Evolutionary conservation across 2,329 filamentous ascomycete species (phyloP).

Genomic region (Nothophoma quercina): DNA sequence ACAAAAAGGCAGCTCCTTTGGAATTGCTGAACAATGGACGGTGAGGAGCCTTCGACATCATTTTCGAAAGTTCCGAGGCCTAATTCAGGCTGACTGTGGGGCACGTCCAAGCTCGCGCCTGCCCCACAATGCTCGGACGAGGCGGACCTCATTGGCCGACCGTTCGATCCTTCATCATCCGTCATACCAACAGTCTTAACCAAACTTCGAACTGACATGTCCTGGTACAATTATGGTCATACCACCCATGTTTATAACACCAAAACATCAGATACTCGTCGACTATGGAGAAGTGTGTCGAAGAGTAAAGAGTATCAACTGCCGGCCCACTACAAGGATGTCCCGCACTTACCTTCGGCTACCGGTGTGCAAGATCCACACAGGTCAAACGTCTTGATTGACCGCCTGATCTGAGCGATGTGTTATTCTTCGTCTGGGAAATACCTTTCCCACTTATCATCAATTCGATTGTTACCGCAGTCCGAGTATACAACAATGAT

Average conservation of each 20-base stretch:
- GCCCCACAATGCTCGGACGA: background rate
- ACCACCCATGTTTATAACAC: too few relatives aligned
- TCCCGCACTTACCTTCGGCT: slow-evolving; percentile 10
- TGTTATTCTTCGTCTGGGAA: background rate
- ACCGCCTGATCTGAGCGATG: background rate
- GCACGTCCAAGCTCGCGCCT: background rate
- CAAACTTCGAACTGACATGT: too few relatives aligned
- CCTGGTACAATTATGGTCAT: too few relatives aligned
- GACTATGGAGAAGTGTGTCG: too few relatives aligned
- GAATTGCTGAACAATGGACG: too few relatives aligned
- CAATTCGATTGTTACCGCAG: background rate
- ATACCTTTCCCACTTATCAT: background rate
- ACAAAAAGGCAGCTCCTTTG: too few relatives aligned
- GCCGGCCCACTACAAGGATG: slow-evolving; percentile 2
- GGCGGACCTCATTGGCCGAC: background rate
- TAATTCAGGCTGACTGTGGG: too few relatives aligned
- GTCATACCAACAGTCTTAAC: background rate
- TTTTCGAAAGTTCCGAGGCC: too few relatives aligned
- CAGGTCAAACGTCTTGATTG: slow-evolving; percentile 7
- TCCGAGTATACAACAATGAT: background rate
- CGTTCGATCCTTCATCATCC: background rate
- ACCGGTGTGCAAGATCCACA: slow-evolving; percentile 13
- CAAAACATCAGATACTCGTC: too few relatives aligned
- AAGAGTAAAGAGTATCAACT: too few relatives aligned
- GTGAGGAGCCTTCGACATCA: too few relatives aligned